phyloP scores from a whole-genome alignment of 495 filamentous ascomycete genomes.

The Neurospora sp. region DNA sequence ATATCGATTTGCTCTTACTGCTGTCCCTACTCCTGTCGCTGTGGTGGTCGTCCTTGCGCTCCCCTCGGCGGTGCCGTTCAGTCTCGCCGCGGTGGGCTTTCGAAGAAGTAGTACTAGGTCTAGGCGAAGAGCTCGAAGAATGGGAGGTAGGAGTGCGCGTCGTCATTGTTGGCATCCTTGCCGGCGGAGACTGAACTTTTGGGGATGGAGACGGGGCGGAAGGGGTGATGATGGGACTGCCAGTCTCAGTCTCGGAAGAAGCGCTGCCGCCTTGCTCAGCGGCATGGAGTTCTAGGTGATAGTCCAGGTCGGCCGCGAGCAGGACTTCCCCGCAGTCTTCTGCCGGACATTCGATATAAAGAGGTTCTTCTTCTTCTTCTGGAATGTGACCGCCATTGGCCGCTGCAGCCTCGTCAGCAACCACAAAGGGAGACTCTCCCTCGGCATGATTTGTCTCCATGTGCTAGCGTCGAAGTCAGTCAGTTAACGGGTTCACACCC shows the following conservation, averaged over 20 bases:
- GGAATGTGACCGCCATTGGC: slow-evolving; percentile 10
- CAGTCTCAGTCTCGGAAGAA: neutral
- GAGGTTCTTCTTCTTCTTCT: slow-evolving; percentile 48
- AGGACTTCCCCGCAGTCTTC: slow-evolving; percentile 65
- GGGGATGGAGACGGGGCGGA: neutral
- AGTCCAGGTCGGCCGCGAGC: slow-evolving; percentile 48
- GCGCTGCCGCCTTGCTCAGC: slow-evolving; percentile 31
- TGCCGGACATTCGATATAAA: slow-evolving; percentile 58
- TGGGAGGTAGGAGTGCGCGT: neutral
- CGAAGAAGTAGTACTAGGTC: slow-evolving; percentile 3
- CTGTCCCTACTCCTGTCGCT: neutral
- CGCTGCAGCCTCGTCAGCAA: slow-evolving; percentile 1
- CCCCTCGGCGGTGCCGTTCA: slow-evolving; percentile 7
- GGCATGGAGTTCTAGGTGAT: slow-evolving; percentile 65
- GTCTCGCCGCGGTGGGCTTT: slow-evolving; percentile 9
- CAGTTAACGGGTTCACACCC: neutral
- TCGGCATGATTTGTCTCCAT: slow-evolving; percentile 48
- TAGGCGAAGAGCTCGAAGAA: neutral
- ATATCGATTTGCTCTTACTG: slow-evolving; percentile 15
- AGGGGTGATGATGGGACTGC: neutral
- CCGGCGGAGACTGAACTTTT: neutral
- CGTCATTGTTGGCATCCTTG: neutral
- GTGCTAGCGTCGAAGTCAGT: slow-evolving; percentile 26
- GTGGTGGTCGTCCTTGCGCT: neutral
- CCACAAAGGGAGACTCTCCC: slow-evolving; percentile 43